A percentile compares a stretch with the other conserved stretches of the same genome.
Evolutionary conservation across 2,329 filamentous ascomycete genomes (phyloP).

Genomic region (Rhinocladiella similis): DNA sequence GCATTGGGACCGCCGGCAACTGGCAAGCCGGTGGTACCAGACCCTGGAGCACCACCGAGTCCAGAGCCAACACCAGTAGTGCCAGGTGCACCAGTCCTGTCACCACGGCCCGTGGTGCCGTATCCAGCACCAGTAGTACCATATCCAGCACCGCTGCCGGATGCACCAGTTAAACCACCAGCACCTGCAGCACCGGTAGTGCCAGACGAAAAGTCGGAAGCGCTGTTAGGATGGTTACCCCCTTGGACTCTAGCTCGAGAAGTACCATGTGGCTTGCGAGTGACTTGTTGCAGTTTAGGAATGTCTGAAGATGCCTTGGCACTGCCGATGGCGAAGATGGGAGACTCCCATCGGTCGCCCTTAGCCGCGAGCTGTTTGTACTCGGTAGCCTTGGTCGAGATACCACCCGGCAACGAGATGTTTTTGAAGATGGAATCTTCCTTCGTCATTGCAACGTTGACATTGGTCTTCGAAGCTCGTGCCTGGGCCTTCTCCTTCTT

Average conservation of each 20-base stretch:
- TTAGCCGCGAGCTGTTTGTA: constrained; percentile 84
- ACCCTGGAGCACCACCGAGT: background rate
- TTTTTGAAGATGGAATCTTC: constrained; percentile 91
- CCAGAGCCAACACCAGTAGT: background rate
- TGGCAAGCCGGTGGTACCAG: background rate
- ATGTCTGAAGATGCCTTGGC: constrained; percentile 73
- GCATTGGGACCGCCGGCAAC: background rate
- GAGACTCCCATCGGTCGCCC: constrained; percentile 92
- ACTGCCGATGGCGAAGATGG: constrained; percentile 83
- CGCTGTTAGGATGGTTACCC: constrained; percentile 26
- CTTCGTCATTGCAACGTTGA: constrained; percentile 81
- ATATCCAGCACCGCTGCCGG: constrained; percentile 31
- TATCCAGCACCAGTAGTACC: constrained; percentile 21
- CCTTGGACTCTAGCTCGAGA: constrained; percentile 38
- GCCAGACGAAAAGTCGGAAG: constrained; percentile 1
- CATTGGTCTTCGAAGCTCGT: constrained; percentile 63
- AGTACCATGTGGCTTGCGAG: constrained; percentile 59
- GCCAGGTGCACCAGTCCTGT: background rate
- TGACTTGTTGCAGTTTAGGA: constrained; percentile 57
- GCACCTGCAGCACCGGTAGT: constrained; percentile 12
- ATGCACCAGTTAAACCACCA: no score
- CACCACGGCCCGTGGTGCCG: background rate
- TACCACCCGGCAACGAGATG: constrained; percentile 80
- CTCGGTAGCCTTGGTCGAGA: constrained; percentile 90
- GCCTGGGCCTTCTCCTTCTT: constrained; percentile 75